These are phyloP conservation scores for Tulasnella sp. DNA, from an alignment of 768 basidiomycete genomes.

Conservation along the genomic window DNA sequence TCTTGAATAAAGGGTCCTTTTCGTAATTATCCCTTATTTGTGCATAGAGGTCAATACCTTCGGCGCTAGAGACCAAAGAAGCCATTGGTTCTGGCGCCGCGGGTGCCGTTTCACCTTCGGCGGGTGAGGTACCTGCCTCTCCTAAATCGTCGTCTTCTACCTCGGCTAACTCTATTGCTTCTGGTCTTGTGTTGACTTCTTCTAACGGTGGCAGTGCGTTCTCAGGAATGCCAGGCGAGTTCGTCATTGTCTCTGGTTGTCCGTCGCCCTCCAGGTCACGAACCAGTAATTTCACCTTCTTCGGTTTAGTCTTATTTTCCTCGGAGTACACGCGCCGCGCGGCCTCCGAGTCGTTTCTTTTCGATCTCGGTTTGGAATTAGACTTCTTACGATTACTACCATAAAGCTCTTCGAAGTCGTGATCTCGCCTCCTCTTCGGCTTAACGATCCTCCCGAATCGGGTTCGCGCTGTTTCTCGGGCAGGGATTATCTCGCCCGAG, in stretches of 20 bases:
- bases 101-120: neutral
- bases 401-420: neutral
- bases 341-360: neutral
- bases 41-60: slow-evolving; percentile 28
- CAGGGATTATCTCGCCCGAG: neutral
- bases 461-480: neutral
- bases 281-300: neutral
- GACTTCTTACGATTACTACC: neutral
- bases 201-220: no score
- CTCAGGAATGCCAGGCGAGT: no score
- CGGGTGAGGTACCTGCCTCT: neutral
- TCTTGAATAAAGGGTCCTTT: slow-evolving; percentile 34
- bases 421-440: neutral
- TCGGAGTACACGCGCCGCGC: neutral
- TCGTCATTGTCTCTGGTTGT: no score
- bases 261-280: no score
- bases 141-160: neutral
- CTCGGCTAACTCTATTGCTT: neutral
- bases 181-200: neutral
- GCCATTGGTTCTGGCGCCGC: neutral
- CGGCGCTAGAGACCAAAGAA: slow-evolving; percentile 9
- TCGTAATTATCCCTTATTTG: slow-evolving; percentile 29
- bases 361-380: neutral
- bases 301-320: neutral
- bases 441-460: neutral